Conservation (phyloP, 441 rosid species). For the Omphalea diandra region DNA sequence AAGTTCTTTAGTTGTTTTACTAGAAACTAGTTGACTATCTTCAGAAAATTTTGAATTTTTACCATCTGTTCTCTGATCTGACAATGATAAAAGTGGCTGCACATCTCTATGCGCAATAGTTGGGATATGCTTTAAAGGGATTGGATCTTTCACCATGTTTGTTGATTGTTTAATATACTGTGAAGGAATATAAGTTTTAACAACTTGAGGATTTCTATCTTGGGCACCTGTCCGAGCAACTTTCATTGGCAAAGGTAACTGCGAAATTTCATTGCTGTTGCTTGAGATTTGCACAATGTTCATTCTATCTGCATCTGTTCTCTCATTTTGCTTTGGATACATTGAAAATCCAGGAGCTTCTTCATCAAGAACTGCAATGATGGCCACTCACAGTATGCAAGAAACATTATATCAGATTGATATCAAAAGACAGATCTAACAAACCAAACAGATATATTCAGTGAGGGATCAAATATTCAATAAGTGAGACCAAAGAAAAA, state of each 20-base stretch:
- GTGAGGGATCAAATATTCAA: neutral
- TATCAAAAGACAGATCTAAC: neutral
- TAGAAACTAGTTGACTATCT: conserved; percentile 39
- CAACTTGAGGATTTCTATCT: conserved; percentile 40
- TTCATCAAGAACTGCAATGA: conserved; percentile 43
- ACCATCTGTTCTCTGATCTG: conserved; percentile 36
- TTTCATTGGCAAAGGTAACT: conserved; percentile 35
- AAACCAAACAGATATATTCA: neutral
- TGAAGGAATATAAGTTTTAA: conserved; percentile 36
- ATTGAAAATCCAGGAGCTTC: conserved; percentile 53
- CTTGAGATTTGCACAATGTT: conserved; percentile 40
- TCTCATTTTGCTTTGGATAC: conserved; percentile 49
- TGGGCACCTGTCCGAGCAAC: conserved; percentile 35
- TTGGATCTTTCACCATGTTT: conserved; percentile 43
- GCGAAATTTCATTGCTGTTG: conserved; percentile 41
- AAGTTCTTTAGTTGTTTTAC: conserved; percentile 50
- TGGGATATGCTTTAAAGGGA: conserved; percentile 40
- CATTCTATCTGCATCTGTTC: conserved; percentile 44
- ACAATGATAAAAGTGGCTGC: conserved; percentile 27
- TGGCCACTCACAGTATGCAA: conserved; percentile 18
- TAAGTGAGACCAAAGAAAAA: neutral
- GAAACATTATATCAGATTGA: conserved; percentile 1
- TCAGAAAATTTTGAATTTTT: conserved; percentile 41
- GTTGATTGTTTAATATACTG: conserved; percentile 39
- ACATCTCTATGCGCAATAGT: conserved; percentile 38